These are phyloP conservation scores for Saksenaea vasiformis DNA, from an alignment of 371 early-diverging fungal species.

Conservation along the genomic window DNA sequence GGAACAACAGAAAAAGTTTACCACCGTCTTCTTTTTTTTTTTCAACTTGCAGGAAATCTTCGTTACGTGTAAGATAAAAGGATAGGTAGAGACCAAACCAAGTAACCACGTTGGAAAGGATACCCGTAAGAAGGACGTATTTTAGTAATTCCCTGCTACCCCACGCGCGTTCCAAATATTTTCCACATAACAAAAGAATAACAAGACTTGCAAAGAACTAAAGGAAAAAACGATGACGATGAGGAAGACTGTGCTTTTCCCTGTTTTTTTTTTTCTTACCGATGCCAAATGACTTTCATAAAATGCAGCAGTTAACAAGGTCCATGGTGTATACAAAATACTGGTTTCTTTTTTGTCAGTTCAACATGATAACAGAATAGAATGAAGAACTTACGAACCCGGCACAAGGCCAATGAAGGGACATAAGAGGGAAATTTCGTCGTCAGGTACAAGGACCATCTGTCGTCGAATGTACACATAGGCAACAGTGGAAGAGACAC, in stretches of 20 bases:
- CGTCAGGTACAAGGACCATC: slow-evolving; percentile 16
- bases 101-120: slow-evolving; percentile 57
- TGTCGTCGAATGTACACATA: slow-evolving; percentile 30
- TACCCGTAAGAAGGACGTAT: slow-evolving; percentile 56
- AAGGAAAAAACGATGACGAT: background rate
- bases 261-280: slow-evolving; percentile 25
- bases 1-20: too few species aligned
- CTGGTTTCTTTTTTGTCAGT: slow-evolving; percentile 13
- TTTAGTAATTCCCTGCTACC: slow-evolving; percentile 72
- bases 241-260: background rate
- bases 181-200: slow-evolving; percentile 60
- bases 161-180: slow-evolving; percentile 80
- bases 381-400: slow-evolving; percentile 37
- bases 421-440: slow-evolving; percentile 21
- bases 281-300: slow-evolving; percentile 41
- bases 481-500: slow-evolving; percentile 27
- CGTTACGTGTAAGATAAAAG: slow-evolving; percentile 61
- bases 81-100: slow-evolving; percentile 58
- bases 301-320: slow-evolving; percentile 43
- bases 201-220: slow-evolving; percentile 53
- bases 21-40: background rate
- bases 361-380: background rate
- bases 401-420: slow-evolving; percentile 50
- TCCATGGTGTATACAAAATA: slow-evolving; percentile 47
- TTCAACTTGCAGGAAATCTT: slow-evolving; percentile 59